A percentile compares a stretch with the other conserved stretches of the same genome.
Conservation (phyloP, 495 filamentous ascomycete species). For the Xylaria bambusicola region DNA sequence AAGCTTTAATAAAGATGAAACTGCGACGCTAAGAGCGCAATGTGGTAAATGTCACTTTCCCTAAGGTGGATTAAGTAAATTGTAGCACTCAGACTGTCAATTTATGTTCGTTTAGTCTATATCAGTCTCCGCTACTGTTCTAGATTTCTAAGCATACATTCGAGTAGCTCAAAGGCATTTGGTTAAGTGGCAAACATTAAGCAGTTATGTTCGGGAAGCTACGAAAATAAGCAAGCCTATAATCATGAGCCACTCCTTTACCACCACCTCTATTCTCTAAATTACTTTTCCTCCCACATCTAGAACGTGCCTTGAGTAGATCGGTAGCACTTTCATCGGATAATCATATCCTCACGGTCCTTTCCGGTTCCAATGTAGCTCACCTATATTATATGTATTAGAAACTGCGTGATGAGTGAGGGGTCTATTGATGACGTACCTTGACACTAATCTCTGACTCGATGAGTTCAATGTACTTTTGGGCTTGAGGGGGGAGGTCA, state of each 20-base stretch:
- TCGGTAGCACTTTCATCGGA: constrained; percentile 20
- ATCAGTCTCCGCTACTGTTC: no score
- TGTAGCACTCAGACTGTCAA: no score
- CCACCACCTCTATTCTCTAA: constrained; percentile 10
- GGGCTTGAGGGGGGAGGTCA: constrained; percentile 71
- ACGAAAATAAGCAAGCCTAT: neutral
- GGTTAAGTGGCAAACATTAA: no score
- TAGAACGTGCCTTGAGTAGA: neutral
- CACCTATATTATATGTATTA: constrained; percentile 11
- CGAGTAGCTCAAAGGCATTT: no score
- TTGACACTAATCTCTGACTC: constrained; percentile 73
- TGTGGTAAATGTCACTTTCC: no score
- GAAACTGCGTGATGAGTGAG: neutral
- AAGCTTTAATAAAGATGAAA: no score
- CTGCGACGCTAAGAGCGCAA: no score
- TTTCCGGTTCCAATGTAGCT: constrained; percentile 81
- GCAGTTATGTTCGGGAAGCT: no score
- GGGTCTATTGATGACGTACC: constrained; percentile 32
- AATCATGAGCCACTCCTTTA: neutral
- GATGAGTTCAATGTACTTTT: constrained; percentile 73
- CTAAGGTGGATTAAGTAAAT: no score
- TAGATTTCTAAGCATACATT: no score
- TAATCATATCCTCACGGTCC: constrained; percentile 57
- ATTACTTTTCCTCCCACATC: constrained; percentile 3
- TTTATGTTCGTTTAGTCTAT: no score